Base-by-base conservation (phyloP, 2,329 filamentous ascomycete species). In the Xylaria sp. region DNA sequence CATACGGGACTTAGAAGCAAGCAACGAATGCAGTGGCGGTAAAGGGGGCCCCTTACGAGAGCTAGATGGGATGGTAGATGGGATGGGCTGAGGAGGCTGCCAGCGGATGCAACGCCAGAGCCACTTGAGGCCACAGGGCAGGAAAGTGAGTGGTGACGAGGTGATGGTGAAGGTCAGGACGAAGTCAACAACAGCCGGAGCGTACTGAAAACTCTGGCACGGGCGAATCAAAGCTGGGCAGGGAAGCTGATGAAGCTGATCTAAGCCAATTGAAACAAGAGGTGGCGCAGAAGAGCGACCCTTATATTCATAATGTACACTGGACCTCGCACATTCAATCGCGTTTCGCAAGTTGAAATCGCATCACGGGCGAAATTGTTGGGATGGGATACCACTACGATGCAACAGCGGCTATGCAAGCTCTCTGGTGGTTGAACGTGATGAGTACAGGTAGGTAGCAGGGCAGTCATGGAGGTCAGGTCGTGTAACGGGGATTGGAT, bases 401-500 rank as follows among this genome's bases (percentile, higher is more conserved):
- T 65, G 69, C 66, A 61, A 47, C 63, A 67, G 64, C 69, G 69
- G 69, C 62, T 67, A 71, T 71, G 69, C 69, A 71, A 35, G 63
- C 69, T 69, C 63, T 55, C 40, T 44, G 50, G 60, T 57, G 50
- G 69, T 66, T 69, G 66, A 50, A 37, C 59, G 65, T 68, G 68
- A 60, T 67, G 60, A 54, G 32, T 35, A 35, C 32, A 35, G 32
- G 32, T 35, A 35, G 32, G 32, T 35, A 35, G 32, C 32, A 10
- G 32, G 32, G 32, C 32, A 35, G 64, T 6, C 37, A 40, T 57
- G 53, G 21, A 25, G 35, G 53, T 37, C 37, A 67, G 47, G 54
- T 57, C 18, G 62, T 65, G 62, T 59, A 65, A 65, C 54, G 48
- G 37, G 47, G 32, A 35, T 35, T 6, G 32, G 21, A 16, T 27